Evolutionary conservation across 495 filamentous ascomycete genomes (phyloP).

Genomic region (Sabuloglossum arenarium): DNA sequence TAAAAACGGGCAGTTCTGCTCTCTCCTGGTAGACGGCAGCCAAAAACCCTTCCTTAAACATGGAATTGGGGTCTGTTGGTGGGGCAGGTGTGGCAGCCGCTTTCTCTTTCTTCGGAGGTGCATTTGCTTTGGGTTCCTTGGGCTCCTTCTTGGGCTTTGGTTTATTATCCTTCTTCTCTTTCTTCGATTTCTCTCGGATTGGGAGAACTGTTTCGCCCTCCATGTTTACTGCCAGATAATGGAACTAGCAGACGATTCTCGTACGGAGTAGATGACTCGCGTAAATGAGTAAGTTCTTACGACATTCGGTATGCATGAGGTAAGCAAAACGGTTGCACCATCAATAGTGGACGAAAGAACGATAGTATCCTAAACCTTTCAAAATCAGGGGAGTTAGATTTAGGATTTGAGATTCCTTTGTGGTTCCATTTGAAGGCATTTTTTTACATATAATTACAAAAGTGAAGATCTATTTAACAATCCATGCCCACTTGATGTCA

Average conservation of each 20-base stretch:
- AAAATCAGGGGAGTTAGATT: not conserved
- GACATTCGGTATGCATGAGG: not conserved
- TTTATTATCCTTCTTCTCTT: conserved; percentile 1
- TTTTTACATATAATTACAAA: not conserved
- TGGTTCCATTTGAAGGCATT: not conserved
- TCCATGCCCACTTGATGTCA: not conserved
- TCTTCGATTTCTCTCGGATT: not conserved
- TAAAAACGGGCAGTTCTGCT: conserved; percentile 32
- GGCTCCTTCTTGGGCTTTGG: conserved; percentile 13
- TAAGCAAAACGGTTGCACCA: not conserved
- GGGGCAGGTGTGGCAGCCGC: conserved; percentile 15
- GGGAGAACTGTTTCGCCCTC: not conserved
- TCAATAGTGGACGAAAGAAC: too few species aligned
- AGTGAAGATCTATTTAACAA: not conserved
- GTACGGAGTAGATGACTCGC: not conserved
- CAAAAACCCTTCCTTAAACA: conserved; percentile 77
- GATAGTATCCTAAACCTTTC: too few species aligned
- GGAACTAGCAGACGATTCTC: not conserved
- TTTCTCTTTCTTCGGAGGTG: conserved; percentile 19
- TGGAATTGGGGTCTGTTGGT: conserved; percentile 39
- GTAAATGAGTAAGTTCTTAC: not conserved
- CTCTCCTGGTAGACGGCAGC: conserved; percentile 61
- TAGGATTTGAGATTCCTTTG: not conserved
- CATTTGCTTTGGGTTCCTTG: conserved; percentile 20
- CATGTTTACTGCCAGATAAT: not conserved